These are phyloP conservation scores for Cymbopogon flexuosus DNA, from an alignment of 202 grass and related monocot genomes.

Conservation along the genomic window DNA sequence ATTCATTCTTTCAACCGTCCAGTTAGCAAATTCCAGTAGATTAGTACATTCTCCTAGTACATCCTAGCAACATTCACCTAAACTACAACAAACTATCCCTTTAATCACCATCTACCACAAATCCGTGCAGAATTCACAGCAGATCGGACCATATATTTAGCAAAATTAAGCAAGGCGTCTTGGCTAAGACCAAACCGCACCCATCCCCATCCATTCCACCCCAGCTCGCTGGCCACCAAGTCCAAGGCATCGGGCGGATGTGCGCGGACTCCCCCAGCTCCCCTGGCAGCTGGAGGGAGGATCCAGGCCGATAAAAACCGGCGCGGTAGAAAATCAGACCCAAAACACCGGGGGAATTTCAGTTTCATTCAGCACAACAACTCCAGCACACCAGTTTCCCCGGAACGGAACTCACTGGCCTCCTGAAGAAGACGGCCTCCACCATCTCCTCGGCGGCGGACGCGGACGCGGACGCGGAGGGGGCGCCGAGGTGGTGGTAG, in stretches of 20 bases:
- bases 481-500: slow-evolving; percentile 57
- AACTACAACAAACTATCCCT: background rate
- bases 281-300: background rate
- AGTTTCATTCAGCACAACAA: background rate
- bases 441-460: slow-evolving; percentile 8
- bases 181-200: background rate
- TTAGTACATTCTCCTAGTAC: background rate
- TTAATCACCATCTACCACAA: background rate
- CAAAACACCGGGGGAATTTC: background rate
- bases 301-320: background rate
- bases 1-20: background rate
- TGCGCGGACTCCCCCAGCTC: background rate
- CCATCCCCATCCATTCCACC: slow-evolving; percentile 3
- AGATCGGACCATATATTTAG: background rate
- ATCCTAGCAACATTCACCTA: slow-evolving; percentile 5
- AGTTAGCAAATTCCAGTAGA: background rate
- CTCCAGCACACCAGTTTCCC: background rate
- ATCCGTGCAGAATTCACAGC: background rate
- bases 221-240: slow-evolving; percentile 2
- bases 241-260: slow-evolving; percentile 14
- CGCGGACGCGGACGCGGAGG: background rate
- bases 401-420: slow-evolving; percentile 51
- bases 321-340: background rate
- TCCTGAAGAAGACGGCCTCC: slow-evolving; percentile 54
- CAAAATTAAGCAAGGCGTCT: slow-evolving; percentile 5